Evolutionary conservation across 805 yeast genomes (phyloP), one percentile per base, ranked within the genome.

Genomic region (Candida coleopterorum): DNA sequence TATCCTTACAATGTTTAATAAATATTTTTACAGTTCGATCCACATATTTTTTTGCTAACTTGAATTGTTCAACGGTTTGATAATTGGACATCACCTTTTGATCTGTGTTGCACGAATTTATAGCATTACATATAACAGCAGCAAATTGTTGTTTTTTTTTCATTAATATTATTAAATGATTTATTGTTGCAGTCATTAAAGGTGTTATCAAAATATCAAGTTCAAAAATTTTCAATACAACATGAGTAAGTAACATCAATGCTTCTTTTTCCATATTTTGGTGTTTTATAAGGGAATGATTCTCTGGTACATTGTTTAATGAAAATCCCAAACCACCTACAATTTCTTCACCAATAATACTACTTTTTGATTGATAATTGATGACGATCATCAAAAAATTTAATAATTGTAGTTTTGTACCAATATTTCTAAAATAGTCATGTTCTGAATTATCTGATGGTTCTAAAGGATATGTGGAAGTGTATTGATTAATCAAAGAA

Each of bases 231-330:
- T 67, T 63, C 32, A 87, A 61, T 21, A 90, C 55, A 24, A 77
- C 56, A 26, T 35, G 27, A 46, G 87, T 96, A 24, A 93, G 60
- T 38, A 84, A 62, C 3, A 72, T 79, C 37, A 71, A 73, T 0
- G 89, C 52, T 53, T 89, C 95, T 6, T 81, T 75, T 45, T 82
- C 87, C 43, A 88, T 58, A 16, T 64, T 55, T 8, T 58, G 46
- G 25, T 64, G 65, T 36, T 75, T 74, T 29, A 88, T 68, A 27
- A 85, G 73, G 1, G 87, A 77, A 51, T 90, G 96, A 38, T 66
- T 70, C 0, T 72, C 56, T 15, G 69, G 68, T 3, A 79, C 77
- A 38, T 67, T 55, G 3, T 74, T 53, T 32, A 80, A 58, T 8
- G 82, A 77, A 23, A 72, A 67, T 12, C 31, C 32, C 26, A 67